Evolutionary conservation across 768 basidiomycete genomes (phyloP).

Genomic region (Hortiboletus flavorubellus): DNA sequence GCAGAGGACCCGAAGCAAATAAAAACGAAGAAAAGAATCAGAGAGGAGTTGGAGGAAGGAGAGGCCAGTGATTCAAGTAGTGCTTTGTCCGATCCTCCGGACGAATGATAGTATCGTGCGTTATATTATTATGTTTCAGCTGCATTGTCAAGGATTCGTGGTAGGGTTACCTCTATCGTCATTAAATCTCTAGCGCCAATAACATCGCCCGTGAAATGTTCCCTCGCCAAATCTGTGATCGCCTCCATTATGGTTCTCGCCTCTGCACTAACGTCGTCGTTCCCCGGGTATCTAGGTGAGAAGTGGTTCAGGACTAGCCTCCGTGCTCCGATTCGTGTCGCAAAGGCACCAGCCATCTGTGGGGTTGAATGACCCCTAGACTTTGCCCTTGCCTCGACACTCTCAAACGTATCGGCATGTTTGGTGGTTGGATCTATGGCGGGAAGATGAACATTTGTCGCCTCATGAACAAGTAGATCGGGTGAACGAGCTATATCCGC

Average conservation of each 20-base stretch:
- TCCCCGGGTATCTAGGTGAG: conserved; percentile 73
- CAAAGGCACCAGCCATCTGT: conserved; percentile 85
- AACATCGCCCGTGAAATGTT: conserved; percentile 54
- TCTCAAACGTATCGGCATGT: conserved; percentile 55
- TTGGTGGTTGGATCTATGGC: conserved; percentile 60
- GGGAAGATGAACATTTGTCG: conserved; percentile 82
- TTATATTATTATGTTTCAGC: not conserved
- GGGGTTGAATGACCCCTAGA: conserved; percentile 89
- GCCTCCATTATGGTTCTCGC: conserved; percentile 58
- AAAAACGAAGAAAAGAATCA: conserved; percentile 46
- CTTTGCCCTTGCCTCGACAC: conserved; percentile 59
- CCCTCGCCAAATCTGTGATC: conserved; percentile 54
- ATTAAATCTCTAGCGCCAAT: conserved; percentile 73
- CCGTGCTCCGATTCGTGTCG: conserved; percentile 56
- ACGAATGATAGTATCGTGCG: conserved; percentile 35
- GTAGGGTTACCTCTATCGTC: conserved; percentile 56
- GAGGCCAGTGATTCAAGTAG: conserved; percentile 83
- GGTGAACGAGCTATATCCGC: conserved; percentile 56
- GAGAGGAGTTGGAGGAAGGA: conserved; percentile 82
- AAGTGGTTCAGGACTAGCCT: conserved; percentile 81
- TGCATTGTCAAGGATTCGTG: conserved; percentile 12
- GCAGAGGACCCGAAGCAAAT: conserved; percentile 61
- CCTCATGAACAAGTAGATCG: conserved; percentile 82
- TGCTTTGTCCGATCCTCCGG: conserved; percentile 73
- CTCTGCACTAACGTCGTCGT: conserved; percentile 48